A percentile compares a stretch with the other conserved stretches of the same genome.
These are phyloP conservation scores for Celoporthe dispersa DNA, from an alignment of 2,329 filamentous ascomycete species.

Conservation along the genomic window DNA sequence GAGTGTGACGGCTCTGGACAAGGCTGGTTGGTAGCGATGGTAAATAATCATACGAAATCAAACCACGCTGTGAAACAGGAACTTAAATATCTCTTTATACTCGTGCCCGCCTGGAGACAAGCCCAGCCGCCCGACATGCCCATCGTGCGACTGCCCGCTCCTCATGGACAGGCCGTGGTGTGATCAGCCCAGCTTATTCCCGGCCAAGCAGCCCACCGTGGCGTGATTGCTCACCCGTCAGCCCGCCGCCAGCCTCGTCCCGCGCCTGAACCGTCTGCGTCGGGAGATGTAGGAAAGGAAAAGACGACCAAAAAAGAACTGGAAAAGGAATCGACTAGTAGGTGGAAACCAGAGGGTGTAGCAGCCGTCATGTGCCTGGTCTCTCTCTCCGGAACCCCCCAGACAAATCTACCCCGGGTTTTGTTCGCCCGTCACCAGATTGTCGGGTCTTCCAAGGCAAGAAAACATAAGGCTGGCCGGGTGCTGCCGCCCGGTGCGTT, in stretches of 20 bases:
- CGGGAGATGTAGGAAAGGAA: background rate
- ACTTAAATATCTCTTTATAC: constrained; percentile 19
- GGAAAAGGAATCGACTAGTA: background rate
- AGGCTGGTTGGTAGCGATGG: too few species aligned
- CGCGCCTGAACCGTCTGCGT: background rate
- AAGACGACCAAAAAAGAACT: background rate
- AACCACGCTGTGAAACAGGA: background rate
- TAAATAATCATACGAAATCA: too few species aligned
- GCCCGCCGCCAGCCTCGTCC: background rate
- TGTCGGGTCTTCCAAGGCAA: constrained; percentile 19
- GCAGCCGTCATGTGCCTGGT: too few species aligned
- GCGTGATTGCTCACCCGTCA: constrained; percentile 16
- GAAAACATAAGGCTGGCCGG: background rate
- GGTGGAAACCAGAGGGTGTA: too few species aligned
- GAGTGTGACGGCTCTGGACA: background rate
- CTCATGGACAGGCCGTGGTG: constrained; percentile 12
- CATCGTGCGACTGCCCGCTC: constrained; percentile 13
- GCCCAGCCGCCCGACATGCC: background rate
- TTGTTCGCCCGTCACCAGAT: constrained; percentile 26
- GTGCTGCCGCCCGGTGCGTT: background rate
- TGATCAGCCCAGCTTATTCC: constrained; percentile 14
- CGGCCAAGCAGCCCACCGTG: constrained; percentile 28
- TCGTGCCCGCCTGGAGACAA: background rate
- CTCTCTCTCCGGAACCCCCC: background rate
- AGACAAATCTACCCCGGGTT: constrained; percentile 20